Base-by-base conservation (phyloP, 108 stramenopile species). In the Phaeodactylum tricornutum region DNA sequence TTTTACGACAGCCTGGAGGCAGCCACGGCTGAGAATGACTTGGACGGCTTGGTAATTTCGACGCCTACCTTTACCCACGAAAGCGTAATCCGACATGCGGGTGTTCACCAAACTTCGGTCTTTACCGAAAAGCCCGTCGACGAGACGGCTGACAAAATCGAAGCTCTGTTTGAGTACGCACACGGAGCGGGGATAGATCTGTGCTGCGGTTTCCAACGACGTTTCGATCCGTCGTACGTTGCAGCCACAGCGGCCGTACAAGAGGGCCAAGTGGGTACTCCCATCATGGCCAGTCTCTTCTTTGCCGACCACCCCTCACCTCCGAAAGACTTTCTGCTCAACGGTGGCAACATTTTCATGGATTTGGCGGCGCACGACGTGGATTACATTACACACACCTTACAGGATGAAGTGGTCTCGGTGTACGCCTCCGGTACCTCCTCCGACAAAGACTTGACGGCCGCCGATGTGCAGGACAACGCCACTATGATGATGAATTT, bases 271-370 rank as follows among this genome's bases (percentile, higher is more conserved):
- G n/a, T n/a, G n/a, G 79, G 75, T 0, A 65, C 26, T 19, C 67
- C 71, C 20, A 43, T 77, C 9, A 44, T 47, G 12, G 73, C 74
- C 12, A 45, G 58, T 22, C 70, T 79, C 27, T 64, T 77, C 44
- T 79, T 86, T 55, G 77, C 59, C 1, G 84, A 86, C 61, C 77
- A 78, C 64, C 84, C 84, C 21, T 63, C 58, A 15, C 84, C 84
- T 5, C 50, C 74, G 5, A 44, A 61, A 30, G 67, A 70, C 43
- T 86, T 86, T 48, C 29, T 86, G 43, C 24, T 78, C 16, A 57
- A 51, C 19, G 79, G 84, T 15, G 84, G 79, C 15, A 62, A 86
- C 50, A 79, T 81, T 4, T 79, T 79, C 29, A 64, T 53, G 55
- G 84, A 86, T 62, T 63, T 78, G 40, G 58, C 50, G 17, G 69